Percentiles rank a stretch among this genome's conserved stretches.
Evolutionary conservation across 192 early-diverging fungal species (phyloP).

Genomic region (Umbelopsis ramanniana): DNA sequence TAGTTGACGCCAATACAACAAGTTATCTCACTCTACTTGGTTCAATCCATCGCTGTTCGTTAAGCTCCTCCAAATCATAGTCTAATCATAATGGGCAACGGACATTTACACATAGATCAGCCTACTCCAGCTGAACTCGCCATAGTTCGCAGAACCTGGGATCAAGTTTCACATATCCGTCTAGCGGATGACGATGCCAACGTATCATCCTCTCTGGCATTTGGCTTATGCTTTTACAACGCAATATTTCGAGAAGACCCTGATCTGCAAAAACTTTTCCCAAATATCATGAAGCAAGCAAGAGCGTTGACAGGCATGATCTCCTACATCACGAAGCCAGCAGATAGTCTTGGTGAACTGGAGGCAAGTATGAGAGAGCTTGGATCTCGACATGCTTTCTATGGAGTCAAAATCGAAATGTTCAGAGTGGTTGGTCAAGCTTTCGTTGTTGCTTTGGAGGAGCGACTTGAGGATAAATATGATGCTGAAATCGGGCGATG

Average conservation of each 20-base stretch:
- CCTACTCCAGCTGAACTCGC: conserved; percentile 31
- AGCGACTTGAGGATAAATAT: conserved; percentile 30
- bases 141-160: conserved; percentile 26
- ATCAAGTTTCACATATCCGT: conserved; percentile 26
- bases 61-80: neutral
- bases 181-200: conserved; percentile 4
- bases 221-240: conserved; percentile 27
- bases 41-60: neutral
- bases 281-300: conserved; percentile 33
- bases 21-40: neutral
- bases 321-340: conserved; percentile 25
- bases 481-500: conserved; percentile 25
- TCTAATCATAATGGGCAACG: neutral
- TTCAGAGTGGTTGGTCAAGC: conserved; percentile 28
- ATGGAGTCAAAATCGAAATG: conserved; percentile 24
- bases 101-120: neutral
- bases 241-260: conserved; percentile 33
- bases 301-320: conserved; percentile 37
- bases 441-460: conserved; percentile 24
- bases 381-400: conserved; percentile 32
- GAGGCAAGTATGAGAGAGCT: conserved; percentile 27
- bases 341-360: conserved; percentile 18
- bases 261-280: conserved; percentile 24
- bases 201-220: conserved; percentile 31
- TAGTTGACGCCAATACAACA: neutral